Evolutionary conservation across 2,329 filamentous ascomycete genomes (phyloP), one percentile per base, ranked within the genome.

Genomic region (Metarhizium anisopliae): DNA sequence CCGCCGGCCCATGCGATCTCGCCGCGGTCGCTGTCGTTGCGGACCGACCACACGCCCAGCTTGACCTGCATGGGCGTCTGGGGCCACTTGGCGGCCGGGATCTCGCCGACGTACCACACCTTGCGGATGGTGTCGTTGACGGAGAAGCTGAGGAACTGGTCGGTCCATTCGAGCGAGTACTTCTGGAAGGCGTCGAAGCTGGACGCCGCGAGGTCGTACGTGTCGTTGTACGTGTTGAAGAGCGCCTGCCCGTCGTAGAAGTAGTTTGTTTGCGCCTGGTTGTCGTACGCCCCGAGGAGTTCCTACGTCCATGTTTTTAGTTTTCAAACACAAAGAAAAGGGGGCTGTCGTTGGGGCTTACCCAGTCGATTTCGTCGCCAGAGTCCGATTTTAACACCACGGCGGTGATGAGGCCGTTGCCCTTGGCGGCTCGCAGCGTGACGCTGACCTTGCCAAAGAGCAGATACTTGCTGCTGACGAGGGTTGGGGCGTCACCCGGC

Each of bases 371-470:
- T 71, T 94, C 89, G 49, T 94, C 88, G 32, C 91, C 75, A 61
- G 82, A 81, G 66, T 93, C 88, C 1, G 87, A 91, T 70, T 90
- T 85, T 60, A 94, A 71, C 25, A 93, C 86, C 10, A 87, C 77
- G 56, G 86, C 87, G 70, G 86, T 91, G 59, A 94, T 85, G 58
- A 93, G 87, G 50, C 89, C 89, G 1, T 77, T 78, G 2, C 89
- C 89, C 2, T 85, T 80, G 25, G 88, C 86, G 11, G 87, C 81
- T 67, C 87, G 85, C 69, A 90, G 74, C 25, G 79, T 78, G 54
- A 86, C 82, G 47, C 87, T 83, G 58, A 90, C 83, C 61, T 82
- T 83, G 54, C 89, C 89, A 65, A 91, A 94, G 84, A 94, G 90
- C 66, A 94, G 86, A 73, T 93, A 93, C 78, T 86, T 90, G 61